phyloP scores from a whole-genome alignment of 768 basidiomycete species.

The Macrolepiota albuminosa region DNA sequence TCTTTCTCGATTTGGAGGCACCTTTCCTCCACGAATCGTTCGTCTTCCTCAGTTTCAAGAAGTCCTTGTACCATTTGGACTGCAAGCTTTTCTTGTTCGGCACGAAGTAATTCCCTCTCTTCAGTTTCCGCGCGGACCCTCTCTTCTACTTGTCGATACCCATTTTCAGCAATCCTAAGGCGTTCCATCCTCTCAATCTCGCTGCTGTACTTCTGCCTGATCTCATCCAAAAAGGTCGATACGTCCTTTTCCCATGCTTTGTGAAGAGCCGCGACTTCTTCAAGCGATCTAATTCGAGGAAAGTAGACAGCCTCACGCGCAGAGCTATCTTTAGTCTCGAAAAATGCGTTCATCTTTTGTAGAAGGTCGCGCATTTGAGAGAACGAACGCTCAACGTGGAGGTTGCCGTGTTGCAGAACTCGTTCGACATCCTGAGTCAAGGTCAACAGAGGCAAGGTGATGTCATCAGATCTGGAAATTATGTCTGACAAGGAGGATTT shows the following conservation, averaged over 20 bases:
- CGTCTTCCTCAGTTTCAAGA: constrained; percentile 14
- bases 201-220: constrained; percentile 35
- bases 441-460: constrained; percentile 29
- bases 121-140: constrained; percentile 30
- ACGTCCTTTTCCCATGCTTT: constrained; percentile 44
- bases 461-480: constrained; percentile 20
- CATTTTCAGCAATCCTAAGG: constrained; percentile 29
- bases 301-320: constrained; percentile 45
- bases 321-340: constrained; percentile 36
- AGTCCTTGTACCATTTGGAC: constrained; percentile 17
- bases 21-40: not conserved
- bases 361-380: constrained; percentile 52
- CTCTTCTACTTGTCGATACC: constrained; percentile 30
- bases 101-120: constrained; percentile 28
- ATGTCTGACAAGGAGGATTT: constrained; percentile 29
- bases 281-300: constrained; percentile 43
- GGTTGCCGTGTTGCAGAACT: constrained; percentile 27
- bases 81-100: constrained; percentile 26
- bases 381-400: constrained; percentile 40
- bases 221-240: constrained; percentile 32
- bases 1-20: not conserved
- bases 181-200: constrained; percentile 39
- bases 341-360: constrained; percentile 46
- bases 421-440: constrained; percentile 33
- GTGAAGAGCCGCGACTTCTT: constrained; percentile 46